Base-by-base conservation (phyloP, 2,329 filamentous ascomycete genomes). In the Allantophomopsis cytisporea region DNA sequence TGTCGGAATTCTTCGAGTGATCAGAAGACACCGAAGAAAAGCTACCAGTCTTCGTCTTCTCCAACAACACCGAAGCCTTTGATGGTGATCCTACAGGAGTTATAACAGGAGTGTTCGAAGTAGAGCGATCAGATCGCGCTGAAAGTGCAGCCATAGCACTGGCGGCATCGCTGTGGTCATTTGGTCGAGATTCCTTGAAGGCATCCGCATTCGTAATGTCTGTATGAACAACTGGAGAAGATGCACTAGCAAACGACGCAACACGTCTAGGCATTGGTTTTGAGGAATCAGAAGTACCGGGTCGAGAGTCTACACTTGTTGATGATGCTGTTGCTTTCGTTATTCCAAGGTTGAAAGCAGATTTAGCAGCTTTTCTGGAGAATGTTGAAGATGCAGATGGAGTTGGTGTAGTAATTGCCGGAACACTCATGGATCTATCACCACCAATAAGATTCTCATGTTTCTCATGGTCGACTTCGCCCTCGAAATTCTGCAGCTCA, bases 101-200 rank as follows among this genome's bases (percentile, higher is more conserved):
- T 11, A 63, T 61, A 6, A 58, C 53, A 2, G 73, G 69, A 1
- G 73, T 72, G 16, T 60, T 56, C n/a, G 71, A 38, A 30, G 72
- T 67, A 1, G 80, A 74, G 14, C 72, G 66, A 14, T 65, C 71
- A 1, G 80, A 74, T 14, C 72, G 66, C 14, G 65, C 71, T n/a
- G 80, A 76, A 31, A 84, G 64, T 31, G 75, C 76, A 40, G 79
- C 78, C 67, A 87, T 84, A 18, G 71, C 66, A 46, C 65, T 72
- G 16, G 69, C 66, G 17, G 80, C 80, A 52, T 73, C 64, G 42
- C 65, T 66, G 37, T 76, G 66, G 31, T 76, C 71, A 2, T 71
- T 69, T 5, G 68, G 66, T 2, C 64, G 50, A 12, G 62, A 71
- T 12, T 69, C 65, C 43, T 71, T 73, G 47, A 73, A 71, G 11